Percentiles rank a stretch among this genome's conserved stretches.
phyloP scores from a whole-genome alignment of 495 filamentous ascomycete genomes.

The Acidomyces sp. region DNA sequence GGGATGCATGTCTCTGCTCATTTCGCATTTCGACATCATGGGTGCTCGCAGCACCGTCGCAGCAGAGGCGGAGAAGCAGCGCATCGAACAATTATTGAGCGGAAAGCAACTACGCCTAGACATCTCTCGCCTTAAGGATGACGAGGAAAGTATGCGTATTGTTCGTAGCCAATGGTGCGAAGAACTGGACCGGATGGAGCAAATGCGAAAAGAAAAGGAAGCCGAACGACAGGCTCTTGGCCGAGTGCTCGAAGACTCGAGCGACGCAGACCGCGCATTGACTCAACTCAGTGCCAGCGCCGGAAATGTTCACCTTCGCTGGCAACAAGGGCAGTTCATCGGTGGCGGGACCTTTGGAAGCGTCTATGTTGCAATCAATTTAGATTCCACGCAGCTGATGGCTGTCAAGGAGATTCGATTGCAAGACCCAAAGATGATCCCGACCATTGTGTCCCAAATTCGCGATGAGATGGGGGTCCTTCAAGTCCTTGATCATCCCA shows the following conservation, averaged over 20 bases:
- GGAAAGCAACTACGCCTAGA: constrained; percentile 64
- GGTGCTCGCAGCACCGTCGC: constrained; percentile 85
- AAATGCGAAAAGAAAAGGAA: constrained; percentile 59
- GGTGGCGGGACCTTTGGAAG: constrained; percentile 95
- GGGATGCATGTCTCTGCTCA: constrained; percentile 93
- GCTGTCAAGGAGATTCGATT: constrained; percentile 96
- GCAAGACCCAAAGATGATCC: constrained; percentile 92
- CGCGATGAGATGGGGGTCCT: constrained; percentile 94
- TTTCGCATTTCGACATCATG: constrained; percentile 98
- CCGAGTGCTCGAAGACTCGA: constrained; percentile 79
- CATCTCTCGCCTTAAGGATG: constrained; percentile 62
- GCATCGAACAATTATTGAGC: constrained; percentile 54
- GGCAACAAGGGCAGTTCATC: constrained; percentile 96
- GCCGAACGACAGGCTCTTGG: constrained; percentile 84
- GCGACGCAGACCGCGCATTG: constrained; percentile 87
- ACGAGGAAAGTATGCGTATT: constrained; percentile 65
- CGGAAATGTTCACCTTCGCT: constrained; percentile 85
- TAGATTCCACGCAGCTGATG: constrained; percentile 93
- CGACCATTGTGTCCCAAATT: constrained; percentile 83
- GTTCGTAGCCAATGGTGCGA: constrained; percentile 59
- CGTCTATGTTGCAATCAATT: constrained; percentile 91
- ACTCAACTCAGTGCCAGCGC: constrained; percentile 87
- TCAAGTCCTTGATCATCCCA: constrained; percentile 89
- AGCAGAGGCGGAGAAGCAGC: constrained; percentile 77
- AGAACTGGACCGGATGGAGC: constrained; percentile 63